These are phyloP conservation scores for Pseudohalonectria lignicola DNA, from an alignment of 2,329 filamentous ascomycete genomes.

Conservation along the genomic window DNA sequence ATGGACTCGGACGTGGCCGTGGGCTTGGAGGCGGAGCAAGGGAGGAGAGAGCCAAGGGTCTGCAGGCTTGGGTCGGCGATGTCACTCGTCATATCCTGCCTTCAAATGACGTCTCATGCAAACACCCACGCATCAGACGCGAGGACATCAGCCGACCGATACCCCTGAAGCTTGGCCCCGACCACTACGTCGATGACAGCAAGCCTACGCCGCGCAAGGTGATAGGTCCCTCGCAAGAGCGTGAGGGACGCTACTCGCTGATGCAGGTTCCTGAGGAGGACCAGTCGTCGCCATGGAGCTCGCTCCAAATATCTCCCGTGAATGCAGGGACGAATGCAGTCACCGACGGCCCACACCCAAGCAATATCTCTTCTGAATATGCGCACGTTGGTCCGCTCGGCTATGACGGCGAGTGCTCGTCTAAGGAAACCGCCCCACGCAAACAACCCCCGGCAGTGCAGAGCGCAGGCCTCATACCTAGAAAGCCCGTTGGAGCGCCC, in stretches of 20 bases:
- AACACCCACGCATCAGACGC: not conserved
- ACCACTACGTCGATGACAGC: no score
- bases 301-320: no score
- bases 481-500: no score
- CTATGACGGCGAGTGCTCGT: not conserved
- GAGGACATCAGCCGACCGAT: conserved; percentile 4
- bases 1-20: not conserved
- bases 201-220: not conserved
- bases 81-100: conserved; percentile 1
- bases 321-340: no score
- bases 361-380: conserved; percentile 5
- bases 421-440: not conserved
- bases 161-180: not conserved
- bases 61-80: conserved; percentile 4
- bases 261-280: conserved; percentile 1
- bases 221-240: not conserved
- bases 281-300: not conserved
- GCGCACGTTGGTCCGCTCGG: conserved; percentile 6
- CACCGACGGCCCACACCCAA: no score
- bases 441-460: no score
- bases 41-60: not conserved
- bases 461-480: no score
- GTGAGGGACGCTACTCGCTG: not conserved
- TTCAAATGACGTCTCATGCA: conserved; percentile 1
- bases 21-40: not conserved